Base-by-base conservation (phyloP, 768 basidiomycete species). In the Clathrus columnatus region DNA sequence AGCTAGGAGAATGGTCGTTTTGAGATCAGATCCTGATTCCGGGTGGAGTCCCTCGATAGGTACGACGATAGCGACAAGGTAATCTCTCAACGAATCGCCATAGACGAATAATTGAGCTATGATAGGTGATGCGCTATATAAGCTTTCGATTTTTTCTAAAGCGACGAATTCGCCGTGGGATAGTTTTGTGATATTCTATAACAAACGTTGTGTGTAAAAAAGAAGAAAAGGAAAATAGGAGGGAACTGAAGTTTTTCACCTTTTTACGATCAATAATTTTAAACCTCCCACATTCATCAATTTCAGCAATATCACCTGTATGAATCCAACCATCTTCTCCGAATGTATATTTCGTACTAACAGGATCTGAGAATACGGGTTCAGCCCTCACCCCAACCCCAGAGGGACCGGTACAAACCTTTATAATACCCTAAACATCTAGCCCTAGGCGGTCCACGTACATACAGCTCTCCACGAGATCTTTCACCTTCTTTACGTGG, bases 161-260 rank as follows among this genome's bases (percentile, higher is more conserved):
- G 95, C 96, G 53, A 99, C 94, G 65, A 98, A 99, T 72, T 99
- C 96, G 58, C 95, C 96, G 70, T 99, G 96, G 10, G 88, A 75
- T 48, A 99, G 87, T 71, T 99, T 99, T 87, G 97, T 91, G 67
- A 99, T 92, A 70, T 99, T 99, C 90, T 90, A n/a, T n/a, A n/a
- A n/a, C n/a, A n/a, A n/a, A n/a, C n/a, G n/a, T n/a, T n/a, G n/a
- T n/a, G n/a, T n/a, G 59, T 20, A 41, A 26, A 10, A 29, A 49
- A 27, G 30, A 30, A 16, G 29, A 30, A 51, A 30, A 41, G 50
- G 28, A 27, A 23, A 47, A 29, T 55, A 21, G 46, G 21, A 27
- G 32, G n/a, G 20, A 44, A 29, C 26, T 29, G 8, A 21, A 10
- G 18, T 5, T 30, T 14, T n/a, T 14, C 32, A 84, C 87, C 79